A percentile compares a stretch with the other conserved stretches of the same genome.
Evolutionary conservation across 2,329 filamentous ascomycete species (phyloP).

Genomic region (Sarocladium kiliense): DNA sequence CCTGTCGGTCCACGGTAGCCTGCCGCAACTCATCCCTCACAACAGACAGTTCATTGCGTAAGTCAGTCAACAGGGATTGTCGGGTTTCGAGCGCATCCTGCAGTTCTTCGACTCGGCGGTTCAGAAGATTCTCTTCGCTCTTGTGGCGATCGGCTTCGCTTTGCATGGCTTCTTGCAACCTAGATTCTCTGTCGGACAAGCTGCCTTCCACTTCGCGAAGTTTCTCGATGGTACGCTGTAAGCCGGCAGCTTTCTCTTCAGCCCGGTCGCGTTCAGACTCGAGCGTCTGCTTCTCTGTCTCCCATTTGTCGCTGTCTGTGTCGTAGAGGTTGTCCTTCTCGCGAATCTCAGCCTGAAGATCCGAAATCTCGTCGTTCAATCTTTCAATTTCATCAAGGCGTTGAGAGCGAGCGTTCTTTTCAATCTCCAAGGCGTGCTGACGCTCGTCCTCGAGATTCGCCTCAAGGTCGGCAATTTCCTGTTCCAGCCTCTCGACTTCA

Average conservation of each 20-base stretch:
- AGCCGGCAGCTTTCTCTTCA: constrained; percentile 60
- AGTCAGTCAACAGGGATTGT: constrained; percentile 58
- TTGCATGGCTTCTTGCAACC: constrained; percentile 61
- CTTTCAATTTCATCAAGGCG: constrained; percentile 42
- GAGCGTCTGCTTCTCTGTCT: constrained; percentile 58
- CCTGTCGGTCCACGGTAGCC: constrained; percentile 57
- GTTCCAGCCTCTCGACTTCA: constrained; percentile 50
- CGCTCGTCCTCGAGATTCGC: constrained; percentile 47
- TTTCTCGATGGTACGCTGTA: constrained; percentile 67
- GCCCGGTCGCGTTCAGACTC: constrained; percentile 61
- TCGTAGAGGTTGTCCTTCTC: constrained; percentile 67
- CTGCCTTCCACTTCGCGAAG: constrained; percentile 64
- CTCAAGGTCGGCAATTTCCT: constrained; percentile 41
- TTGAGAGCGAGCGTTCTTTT: constrained; percentile 49
- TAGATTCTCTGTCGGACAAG: constrained; percentile 62
- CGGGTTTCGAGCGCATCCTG: constrained; percentile 65
- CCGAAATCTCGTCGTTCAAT: constrained; percentile 54
- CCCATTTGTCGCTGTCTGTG: constrained; percentile 69
- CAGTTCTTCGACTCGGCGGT: constrained; percentile 68
- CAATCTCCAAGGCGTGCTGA: constrained; percentile 53
- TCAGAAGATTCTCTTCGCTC: constrained; percentile 65
- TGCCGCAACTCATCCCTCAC: constrained; percentile 67
- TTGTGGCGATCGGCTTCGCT: constrained; percentile 68
- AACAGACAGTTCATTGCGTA: constrained; percentile 60
- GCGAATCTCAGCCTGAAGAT: constrained; percentile 58